Conservation (phyloP, 768 basidiomycete species). For the Amanita rubescens region DNA sequence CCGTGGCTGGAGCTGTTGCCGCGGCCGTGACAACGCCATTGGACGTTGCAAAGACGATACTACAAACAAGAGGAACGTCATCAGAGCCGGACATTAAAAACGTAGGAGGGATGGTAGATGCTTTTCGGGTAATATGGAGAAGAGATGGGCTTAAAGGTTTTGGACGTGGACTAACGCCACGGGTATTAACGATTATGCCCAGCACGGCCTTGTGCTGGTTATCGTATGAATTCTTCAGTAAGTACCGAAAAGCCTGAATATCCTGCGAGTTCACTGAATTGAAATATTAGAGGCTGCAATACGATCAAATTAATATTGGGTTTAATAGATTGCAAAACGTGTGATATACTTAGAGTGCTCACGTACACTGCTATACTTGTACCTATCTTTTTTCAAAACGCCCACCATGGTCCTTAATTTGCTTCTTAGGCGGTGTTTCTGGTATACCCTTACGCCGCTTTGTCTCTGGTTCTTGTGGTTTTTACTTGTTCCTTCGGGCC, state of each 20-base stretch:
- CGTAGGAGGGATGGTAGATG: slow-evolving; percentile 79
- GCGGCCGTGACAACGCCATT: slow-evolving; percentile 94
- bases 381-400: not conserved
- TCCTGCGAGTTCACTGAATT: not conserved
- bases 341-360: not conserved
- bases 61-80: slow-evolving; percentile 94
- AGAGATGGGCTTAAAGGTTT: slow-evolving; percentile 86
- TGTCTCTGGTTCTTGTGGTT: slow-evolving; percentile 4
- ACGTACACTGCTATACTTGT: not conserved
- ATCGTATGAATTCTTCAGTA: slow-evolving; percentile 98
- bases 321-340: not conserved
- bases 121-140: slow-evolving; percentile 80
- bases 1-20: slow-evolving; percentile 87
- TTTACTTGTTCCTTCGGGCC: not conserved
- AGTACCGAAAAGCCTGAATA: slow-evolving; percentile 23
- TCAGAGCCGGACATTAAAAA: slow-evolving; percentile 77
- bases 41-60: slow-evolving; percentile 94
- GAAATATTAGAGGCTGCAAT: slow-evolving; percentile 54
- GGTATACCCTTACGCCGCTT: not conserved
- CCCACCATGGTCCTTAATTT: not conserved
- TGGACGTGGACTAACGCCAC: slow-evolving; percentile 78
- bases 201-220: slow-evolving; percentile 97
- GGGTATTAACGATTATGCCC: slow-evolving; percentile 92
- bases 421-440: not conserved
- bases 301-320: slow-evolving; percentile 33